Base-by-base conservation (phyloP, 305 asterid genomes). In the Fraxinus floribunda region DNA sequence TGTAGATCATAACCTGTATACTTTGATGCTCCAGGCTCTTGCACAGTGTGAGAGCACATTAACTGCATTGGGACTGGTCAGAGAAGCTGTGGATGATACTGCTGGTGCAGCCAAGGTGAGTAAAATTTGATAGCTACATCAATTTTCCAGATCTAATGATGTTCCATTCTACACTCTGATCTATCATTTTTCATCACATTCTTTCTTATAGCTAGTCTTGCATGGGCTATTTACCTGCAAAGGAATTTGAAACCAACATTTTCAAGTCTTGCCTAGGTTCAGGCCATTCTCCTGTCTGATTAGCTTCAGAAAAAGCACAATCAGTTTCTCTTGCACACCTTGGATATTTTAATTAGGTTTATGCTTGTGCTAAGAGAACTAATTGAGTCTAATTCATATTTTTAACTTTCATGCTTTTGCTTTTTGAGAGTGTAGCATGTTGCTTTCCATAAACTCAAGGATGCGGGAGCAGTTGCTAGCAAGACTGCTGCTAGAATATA, bases 401-500 rank as follows among this genome's bases (percentile, higher is more conserved):
- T 32, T 74, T 81, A 77, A 44, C 83, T 83, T 82, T 78, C 62
- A 72, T 70, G 71, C 82, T 52, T 46, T 49, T 22, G 49, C 44
- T 39, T 79, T 77, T 71, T 73, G 60, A 22, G 64, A 34, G 26
- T 84, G 26, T 87, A 96, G 99, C 88, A 89, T 83, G 87, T 96
- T 83, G 97, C 98, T 87, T 88, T 89, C 79, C 91, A 90, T 83
- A 89, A 92, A 78, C 89, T 96, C 82, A 91, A 83, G 85, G 99
- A 96, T 88, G 91, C 97, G 68, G 98, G 98, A 78, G 99, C 99
- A 57, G 99, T 96, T 87, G 99, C 99, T 85, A 94, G 99, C 92
- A 84, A 86, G 79, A 87, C 89, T 81, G 98, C 99, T 52, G 93
- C 97, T 79, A 83, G 87, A 90, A 93, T 93, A 83, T 96, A 94